These are phyloP conservation scores for Amanita brunnescens DNA, from an alignment of 768 basidiomycete genomes.

Conservation along the genomic window DNA sequence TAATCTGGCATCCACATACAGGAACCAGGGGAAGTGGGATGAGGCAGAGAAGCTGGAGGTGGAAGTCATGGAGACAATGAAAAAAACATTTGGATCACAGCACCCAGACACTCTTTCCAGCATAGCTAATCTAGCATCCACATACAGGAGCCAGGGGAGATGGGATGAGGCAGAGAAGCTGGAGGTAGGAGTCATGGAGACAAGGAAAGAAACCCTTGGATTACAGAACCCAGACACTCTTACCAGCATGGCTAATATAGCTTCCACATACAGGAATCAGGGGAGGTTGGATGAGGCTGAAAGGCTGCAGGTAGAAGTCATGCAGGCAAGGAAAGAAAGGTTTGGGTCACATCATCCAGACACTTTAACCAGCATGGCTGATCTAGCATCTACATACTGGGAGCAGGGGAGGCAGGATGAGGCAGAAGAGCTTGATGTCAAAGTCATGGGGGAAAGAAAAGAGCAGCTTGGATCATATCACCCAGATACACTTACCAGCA, in stretches of 20 bases:
- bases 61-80: neutral
- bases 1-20: slow-evolving; percentile 9
- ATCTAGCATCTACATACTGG: neutral
- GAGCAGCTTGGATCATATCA: neutral
- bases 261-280: neutral
- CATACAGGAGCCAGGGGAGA: neutral
- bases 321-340: neutral
- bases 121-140: neutral
- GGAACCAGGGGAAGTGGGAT: slow-evolving; percentile 1
- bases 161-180: neutral
- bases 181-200: neutral
- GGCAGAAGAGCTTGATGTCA: neutral
- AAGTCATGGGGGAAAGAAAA: neutral
- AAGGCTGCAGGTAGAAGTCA: neutral
- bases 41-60: neutral
- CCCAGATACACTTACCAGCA: neutral
- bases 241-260: neutral
- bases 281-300: neutral
- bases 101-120: neutral
- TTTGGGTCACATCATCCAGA: neutral
- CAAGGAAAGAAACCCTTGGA: neutral
- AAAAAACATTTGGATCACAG: neutral
- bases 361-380: neutral
- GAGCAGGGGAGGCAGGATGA: neutral
- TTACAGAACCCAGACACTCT: neutral